These are phyloP conservation scores for Pythium grandisporangium DNA, from an alignment of 352 stramenopile species.

Conservation along the genomic window DNA sequence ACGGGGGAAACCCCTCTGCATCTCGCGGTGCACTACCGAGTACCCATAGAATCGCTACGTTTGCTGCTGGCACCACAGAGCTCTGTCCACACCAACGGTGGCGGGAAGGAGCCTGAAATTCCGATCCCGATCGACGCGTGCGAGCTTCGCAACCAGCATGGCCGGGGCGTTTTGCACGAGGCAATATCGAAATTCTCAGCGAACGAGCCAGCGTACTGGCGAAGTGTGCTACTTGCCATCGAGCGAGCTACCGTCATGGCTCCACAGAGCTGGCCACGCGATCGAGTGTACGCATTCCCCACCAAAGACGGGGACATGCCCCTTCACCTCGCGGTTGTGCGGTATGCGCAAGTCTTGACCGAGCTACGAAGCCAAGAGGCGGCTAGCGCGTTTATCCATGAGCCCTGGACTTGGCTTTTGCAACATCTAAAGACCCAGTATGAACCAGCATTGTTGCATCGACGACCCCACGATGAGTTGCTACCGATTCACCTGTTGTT, in stretches of 20 bases:
- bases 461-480: no score
- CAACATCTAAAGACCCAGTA: no score
- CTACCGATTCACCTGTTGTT: no score
- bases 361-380: no score
- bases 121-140: constrained; percentile 1
- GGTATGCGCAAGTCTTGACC: constrained; percentile 8
- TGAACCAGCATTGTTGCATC: no score
- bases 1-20: constrained; percentile 17
- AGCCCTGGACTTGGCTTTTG: no score
- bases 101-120: no score
- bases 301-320: constrained; percentile 36
- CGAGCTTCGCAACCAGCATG: constrained; percentile 22
- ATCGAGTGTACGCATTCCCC: constrained; percentile 15
- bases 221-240: constrained; percentile 24
- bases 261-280: constrained; percentile 18
- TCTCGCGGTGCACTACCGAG: constrained; percentile 5
- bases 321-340: constrained; percentile 40
- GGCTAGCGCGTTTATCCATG: no score
- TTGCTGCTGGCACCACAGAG: constrained; percentile 16
- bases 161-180: constrained; percentile 31
- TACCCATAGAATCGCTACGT: constrained; percentile 23
- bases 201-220: constrained; percentile 12
- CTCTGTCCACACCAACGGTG: no score
- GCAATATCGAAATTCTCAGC: constrained; percentile 24
- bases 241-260: no score